Evolutionary conservation across 768 basidiomycete genomes (phyloP), one percentile per base, ranked within the genome.

Genomic region (Tremella mesenterica): DNA sequence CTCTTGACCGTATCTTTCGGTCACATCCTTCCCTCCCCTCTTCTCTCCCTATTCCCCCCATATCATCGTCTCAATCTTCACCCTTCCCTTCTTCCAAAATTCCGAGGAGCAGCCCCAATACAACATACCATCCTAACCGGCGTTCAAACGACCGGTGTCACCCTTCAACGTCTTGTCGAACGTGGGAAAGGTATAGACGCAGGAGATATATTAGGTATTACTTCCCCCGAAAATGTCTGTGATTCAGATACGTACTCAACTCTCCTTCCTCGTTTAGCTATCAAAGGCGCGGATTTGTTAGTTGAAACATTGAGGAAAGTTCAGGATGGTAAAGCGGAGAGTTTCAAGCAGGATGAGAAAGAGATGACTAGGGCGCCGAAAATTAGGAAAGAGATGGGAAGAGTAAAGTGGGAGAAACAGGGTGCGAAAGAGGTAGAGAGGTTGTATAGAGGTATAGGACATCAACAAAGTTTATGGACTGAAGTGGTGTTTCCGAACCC

Each of bases 1-100:
- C 77, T 95, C 8, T 65, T 96, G 5, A 90, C 90, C 0, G 88
- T 91, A 5, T 93, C 91, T 0, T 93, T 93, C 58, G 91, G 91
- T 0, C 84, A 85, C 43, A 89, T 92, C 59, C 79, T 96, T 12
- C 80, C 87, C 0, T 67, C 76, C 4, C 64, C 76, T 2, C 75
- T 86, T 48, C 80, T 95, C 14, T 66, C 76, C 13, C 75, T 78
- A 34, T 93, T 93, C 64, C 77, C 74, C 0, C 75, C 76, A 0
- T 63, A 71, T 0, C 79, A 81, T 43, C 76, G 85, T 21, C 76
- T 96, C 31, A 95, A 96, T 64, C 81, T 96, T 5, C 91, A 96
- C 63, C 89, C 90, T 0, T 92, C 90, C 30, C 75, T 89, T 0
- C 78, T 96, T 29, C 91, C 91, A 0, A 76, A 78, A 25, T 91